Evolutionary conservation across 2,329 filamentous ascomycete species (phyloP), one percentile per base, ranked within the genome.

Genomic region (Ophidiomyces ophidiicola): DNA sequence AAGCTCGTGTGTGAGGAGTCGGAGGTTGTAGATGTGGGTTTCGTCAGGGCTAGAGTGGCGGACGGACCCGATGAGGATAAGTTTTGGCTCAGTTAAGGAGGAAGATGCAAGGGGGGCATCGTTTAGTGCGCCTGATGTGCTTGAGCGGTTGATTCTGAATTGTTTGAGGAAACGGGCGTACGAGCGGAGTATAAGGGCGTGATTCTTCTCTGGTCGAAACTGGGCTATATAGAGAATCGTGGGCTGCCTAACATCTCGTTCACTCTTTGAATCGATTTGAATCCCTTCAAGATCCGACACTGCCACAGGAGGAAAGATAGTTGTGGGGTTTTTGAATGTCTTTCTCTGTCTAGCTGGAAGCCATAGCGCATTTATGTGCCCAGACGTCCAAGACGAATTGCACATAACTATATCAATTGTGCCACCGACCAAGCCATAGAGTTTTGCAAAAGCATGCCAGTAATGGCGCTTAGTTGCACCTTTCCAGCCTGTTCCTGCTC

Each of bases 201-300:
- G 90, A 59, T 94, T 94, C 69, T 98, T 98, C 60, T 98, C 90
- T 0, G 90, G 88, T 0, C 90, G 80, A 59, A 98, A 98, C 59
- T 98, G 90, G 2, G 88, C 90, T 51, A 98, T 94, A 63, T 94
- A 98, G 12, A 98, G 69, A 10, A 98, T 63, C 28, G 77, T 72
- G 29, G 76, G 78, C 47, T 84, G 71, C 24, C 90, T 77, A 36
- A 66, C 63, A 70, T 68, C 56, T 90, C 84, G 57, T 74, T 85
- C 32, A 70, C 71, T 11, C 68, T 38, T 3, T 11, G 46, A 66
- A 0, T 78, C 78, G 8, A 94, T 74, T 10, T 80, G 72, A 37
- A 96, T 77, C 20, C 75, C 66, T 52, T 83, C 77, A 12, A 98
- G 71, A 55, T 94, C 86, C 44, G 79, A 72, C 0, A 98, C 90